phyloP scores from a whole-genome alignment of 2,329 filamentous ascomycete species.

The Coniella vitis region DNA sequence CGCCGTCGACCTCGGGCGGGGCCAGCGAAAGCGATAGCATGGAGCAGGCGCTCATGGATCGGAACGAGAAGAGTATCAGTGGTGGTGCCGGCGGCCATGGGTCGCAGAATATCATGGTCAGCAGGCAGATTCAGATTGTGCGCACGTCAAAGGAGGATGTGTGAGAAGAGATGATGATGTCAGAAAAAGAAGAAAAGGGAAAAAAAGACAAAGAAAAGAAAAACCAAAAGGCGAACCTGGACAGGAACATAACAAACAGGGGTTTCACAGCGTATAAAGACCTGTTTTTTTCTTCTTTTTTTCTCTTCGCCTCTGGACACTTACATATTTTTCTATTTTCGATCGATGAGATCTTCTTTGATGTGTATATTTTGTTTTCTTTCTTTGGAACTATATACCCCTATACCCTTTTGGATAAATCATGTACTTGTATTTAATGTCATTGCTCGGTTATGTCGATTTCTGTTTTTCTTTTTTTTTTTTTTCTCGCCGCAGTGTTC shows the following conservation, averaged over 20 bases:
- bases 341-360: too few relatives aligned
- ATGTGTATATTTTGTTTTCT: too few relatives aligned
- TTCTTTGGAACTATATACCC: too few relatives aligned
- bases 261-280: neutral
- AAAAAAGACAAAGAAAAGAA: neutral
- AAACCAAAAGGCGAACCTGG: neutral
- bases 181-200: too few relatives aligned
- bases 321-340: too few relatives aligned
- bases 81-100: slow-evolving; percentile 1
- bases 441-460: too few relatives aligned
- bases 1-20: neutral
- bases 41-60: slow-evolving; percentile 9
- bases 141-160: neutral
- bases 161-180: too few relatives aligned
- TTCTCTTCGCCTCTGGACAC: too few relatives aligned
- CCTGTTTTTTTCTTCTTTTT: neutral
- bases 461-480: too few relatives aligned
- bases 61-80: neutral
- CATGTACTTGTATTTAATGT: too few relatives aligned
- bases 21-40: slow-evolving; percentile 8
- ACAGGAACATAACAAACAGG: neutral
- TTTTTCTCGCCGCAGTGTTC: too few relatives aligned
- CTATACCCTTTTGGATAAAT: too few relatives aligned
- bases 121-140: slow-evolving; percentile 11
- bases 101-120: slow-evolving; percentile 11